Conservation (phyloP, 2,329 filamentous ascomycete species). For the Orbilia ellipsospora region DNA sequence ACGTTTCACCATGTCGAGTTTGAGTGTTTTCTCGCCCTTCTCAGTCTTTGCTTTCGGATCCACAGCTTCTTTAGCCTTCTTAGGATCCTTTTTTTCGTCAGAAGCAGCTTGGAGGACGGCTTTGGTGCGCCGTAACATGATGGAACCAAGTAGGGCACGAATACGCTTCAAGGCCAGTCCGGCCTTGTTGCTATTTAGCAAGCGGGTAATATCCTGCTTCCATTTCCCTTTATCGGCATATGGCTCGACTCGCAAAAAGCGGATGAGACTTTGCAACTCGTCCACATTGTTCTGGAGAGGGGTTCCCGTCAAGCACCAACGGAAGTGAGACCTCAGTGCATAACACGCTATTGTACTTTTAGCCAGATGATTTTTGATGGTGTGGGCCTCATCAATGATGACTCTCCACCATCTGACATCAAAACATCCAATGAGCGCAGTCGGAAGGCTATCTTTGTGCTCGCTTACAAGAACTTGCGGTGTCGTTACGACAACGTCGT, state of each 20-base stretch:
- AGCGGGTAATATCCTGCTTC: constrained; percentile 89
- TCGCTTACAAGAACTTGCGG: constrained; percentile 96
- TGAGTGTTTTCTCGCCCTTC: constrained; percentile 72
- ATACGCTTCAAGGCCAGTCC: constrained; percentile 88
- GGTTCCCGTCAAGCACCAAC: constrained; percentile 96
- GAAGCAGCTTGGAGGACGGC: constrained; percentile 89
- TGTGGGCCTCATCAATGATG: constrained; percentile 95
- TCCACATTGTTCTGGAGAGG: constrained; percentile 99
- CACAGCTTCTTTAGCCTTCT: constrained; percentile 67
- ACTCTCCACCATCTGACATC: constrained; percentile 94
- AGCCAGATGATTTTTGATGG: constrained; percentile 97
- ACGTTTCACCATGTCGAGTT: constrained; percentile 79
- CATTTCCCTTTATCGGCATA: constrained; percentile 87
- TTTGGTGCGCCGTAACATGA: constrained; percentile 99
- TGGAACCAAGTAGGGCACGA: constrained; percentile 85
- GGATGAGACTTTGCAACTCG: constrained; percentile 91
- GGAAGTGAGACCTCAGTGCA: constrained; percentile 83
- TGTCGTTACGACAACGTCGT: constrained; percentile 96
- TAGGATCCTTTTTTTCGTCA: constrained; percentile 63
- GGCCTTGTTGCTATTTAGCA: constrained; percentile 89
- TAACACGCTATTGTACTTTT: constrained; percentile 95
- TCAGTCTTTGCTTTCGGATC: constrained; percentile 61
- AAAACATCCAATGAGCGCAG: constrained; percentile 76
- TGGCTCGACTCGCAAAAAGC: constrained; percentile 89
- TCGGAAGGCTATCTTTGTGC: constrained; percentile 76